Evolutionary conservation across 306 rosid species (phyloP), one percentile per base, ranked within the genome.

Genomic region (Quercus robur): DNA sequence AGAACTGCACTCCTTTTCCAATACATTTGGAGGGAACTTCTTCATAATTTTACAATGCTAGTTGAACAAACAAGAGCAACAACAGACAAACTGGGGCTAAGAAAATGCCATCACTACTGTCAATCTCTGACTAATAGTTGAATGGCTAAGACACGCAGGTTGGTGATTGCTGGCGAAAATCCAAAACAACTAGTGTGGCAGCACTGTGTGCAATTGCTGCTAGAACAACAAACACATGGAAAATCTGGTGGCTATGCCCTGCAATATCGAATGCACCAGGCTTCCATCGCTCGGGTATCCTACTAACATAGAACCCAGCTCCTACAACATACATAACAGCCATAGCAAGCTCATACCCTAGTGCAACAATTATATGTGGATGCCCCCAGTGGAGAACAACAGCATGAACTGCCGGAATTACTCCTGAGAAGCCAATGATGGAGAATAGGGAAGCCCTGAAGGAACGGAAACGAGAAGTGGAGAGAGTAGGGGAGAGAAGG

Each of bases 231-330:
- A 95, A 90, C 49, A 88, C 83, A 64, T 95, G 98, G 81, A 95
- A 95, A 26, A 95, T 84, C 91, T 95, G 99, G 78, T 95, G 99
- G 87, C 98, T 95, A 56, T 95, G 99, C 19, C 98, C 96, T 13
- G 96, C 97, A 83, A 95, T 83, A 77, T 95, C 98, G 5, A 95
- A 95, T 19, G 89, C 86, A 72, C 97, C 99, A 0, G 97, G 99
- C 82, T 89, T 91, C 98, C 97, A 93, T 80, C 87, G 59, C 73
- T 95, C 96, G 2, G 97, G 99, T 67, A 95, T 82, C 76, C 99
- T 81, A 66, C 85, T 80, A 3, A 93, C 84, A 35, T 95, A 95
- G 83, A 93, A 89, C 6, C 80, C 87, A 68, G 86, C 95, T 54
- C 99, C 98, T 7, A 81, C 81, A 51, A 85, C 98, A 75, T 93